phyloP scores from a whole-genome alignment of 257 asterid species.

The Solanum piurae region DNA sequence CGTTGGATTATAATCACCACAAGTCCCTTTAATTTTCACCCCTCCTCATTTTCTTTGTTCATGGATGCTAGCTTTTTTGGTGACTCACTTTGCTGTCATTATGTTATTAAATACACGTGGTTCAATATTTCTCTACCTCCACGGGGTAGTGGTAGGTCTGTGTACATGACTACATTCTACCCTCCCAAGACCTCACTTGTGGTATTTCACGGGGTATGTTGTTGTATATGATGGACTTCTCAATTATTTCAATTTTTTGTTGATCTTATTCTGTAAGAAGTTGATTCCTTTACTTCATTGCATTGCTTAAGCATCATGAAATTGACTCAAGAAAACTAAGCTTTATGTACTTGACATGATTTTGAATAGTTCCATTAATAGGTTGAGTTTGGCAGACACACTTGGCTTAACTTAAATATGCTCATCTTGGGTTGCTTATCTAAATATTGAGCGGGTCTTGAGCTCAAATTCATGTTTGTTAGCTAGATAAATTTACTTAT shows the following conservation, averaged over 20 bases:
- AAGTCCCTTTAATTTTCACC: neutral
- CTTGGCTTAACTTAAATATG: neutral
- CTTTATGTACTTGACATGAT: neutral
- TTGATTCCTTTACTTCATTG: neutral
- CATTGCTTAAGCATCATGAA: neutral
- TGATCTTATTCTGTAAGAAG: neutral
- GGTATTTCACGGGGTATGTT: neutral
- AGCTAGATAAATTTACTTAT: neutral
- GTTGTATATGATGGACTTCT: neutral
- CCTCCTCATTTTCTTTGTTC: neutral
- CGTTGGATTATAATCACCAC: neutral
- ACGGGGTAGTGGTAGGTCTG: neutral
- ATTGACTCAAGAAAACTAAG: neutral
- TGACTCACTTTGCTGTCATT: neutral
- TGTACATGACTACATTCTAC: neutral
- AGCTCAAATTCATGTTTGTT: neutral
- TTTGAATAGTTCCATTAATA: neutral
- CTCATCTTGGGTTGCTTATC: neutral
- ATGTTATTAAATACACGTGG: neutral
- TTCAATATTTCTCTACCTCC: neutral
- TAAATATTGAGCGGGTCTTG: neutral
- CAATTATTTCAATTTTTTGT: neutral
- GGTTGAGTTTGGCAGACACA: neutral
- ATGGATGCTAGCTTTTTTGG: neutral
- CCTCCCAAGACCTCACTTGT: neutral